These are phyloP conservation scores for Physcomitrium patens DNA, from an alignment of 225 moss, liverwort and hornwort species.

Conservation along the genomic window DNA sequence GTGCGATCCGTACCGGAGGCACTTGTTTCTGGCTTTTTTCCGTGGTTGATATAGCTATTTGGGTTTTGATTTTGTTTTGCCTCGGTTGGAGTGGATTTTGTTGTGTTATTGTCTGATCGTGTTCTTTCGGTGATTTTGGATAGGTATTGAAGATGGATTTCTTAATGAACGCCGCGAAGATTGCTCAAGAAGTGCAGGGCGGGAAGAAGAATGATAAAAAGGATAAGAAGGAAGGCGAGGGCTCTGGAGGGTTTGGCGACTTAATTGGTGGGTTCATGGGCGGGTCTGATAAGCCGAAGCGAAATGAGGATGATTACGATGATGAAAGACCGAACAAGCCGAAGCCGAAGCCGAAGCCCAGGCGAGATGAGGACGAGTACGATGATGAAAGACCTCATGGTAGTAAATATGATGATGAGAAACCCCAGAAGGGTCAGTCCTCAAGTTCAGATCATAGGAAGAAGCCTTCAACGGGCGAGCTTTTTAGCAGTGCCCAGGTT, in stretches of 20 bases:
- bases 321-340: conserved; percentile 25
- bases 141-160: conserved; percentile 48
- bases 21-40: no score
- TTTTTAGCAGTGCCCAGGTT: conserved; percentile 58
- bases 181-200: conserved; percentile 60
- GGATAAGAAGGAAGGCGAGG: conserved; percentile 27
- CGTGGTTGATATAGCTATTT: no score
- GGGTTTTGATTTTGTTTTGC: background rate
- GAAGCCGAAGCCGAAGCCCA: conserved; percentile 37
- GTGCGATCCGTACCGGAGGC: no score
- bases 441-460: conserved; percentile 28
- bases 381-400: conserved; percentile 27
- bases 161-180: conserved; percentile 61
- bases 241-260: conserved; percentile 30
- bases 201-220: conserved; percentile 22
- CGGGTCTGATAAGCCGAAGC: conserved; percentile 30
- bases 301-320: conserved; percentile 14
- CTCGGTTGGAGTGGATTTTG: background rate
- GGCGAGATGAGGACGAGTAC: conserved; percentile 36
- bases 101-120: background rate
- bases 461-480: conserved; percentile 49
- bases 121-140: background rate
- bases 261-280: conserved; percentile 37
- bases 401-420: conserved; percentile 2
- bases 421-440: background rate